Conservation (phyloP, 202 grass and related monocot genomes). For the Dendrocalamus latiflorus region DNA sequence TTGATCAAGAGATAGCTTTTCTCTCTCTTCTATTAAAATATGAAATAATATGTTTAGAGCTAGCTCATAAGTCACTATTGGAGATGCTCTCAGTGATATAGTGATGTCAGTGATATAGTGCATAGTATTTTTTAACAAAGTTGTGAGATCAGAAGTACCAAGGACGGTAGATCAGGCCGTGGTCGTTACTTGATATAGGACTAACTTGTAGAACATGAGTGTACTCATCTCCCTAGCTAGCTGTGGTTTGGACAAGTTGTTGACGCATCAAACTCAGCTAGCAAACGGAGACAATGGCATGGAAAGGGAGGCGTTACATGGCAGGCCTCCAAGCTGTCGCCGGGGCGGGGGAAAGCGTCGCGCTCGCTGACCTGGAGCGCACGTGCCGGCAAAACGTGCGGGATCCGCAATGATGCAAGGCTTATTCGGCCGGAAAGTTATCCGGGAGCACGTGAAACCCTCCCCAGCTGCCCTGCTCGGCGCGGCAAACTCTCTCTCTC, state of each 20-base stretch:
- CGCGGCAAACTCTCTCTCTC: neutral
- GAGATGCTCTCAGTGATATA: no score
- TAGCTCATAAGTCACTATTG: no score
- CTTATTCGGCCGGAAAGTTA: neutral
- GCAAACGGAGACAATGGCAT: neutral
- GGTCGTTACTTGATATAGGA: neutral
- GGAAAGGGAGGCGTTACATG: neutral
- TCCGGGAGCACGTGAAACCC: constrained; percentile 15
- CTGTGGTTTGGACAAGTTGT: neutral
- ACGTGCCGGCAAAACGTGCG: constrained; percentile 19
- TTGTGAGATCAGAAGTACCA: neutral
- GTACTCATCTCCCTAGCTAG: no score
- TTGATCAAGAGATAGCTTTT: no score
- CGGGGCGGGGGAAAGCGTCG: neutral
- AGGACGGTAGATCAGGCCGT: neutral
- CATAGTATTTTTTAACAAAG: no score
- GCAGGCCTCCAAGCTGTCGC: neutral
- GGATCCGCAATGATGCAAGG: neutral
- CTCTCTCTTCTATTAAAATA: no score
- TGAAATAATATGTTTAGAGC: no score
- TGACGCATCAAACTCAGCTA: neutral
- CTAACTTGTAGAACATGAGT: no score
- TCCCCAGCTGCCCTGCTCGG: neutral
- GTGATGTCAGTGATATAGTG: no score
- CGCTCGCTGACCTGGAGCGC: neutral